Evolutionary conservation across 371 early-diverging fungal genomes (phyloP), one percentile per base, ranked within the genome.

Genomic region (Sporodiniella umbellata): DNA sequence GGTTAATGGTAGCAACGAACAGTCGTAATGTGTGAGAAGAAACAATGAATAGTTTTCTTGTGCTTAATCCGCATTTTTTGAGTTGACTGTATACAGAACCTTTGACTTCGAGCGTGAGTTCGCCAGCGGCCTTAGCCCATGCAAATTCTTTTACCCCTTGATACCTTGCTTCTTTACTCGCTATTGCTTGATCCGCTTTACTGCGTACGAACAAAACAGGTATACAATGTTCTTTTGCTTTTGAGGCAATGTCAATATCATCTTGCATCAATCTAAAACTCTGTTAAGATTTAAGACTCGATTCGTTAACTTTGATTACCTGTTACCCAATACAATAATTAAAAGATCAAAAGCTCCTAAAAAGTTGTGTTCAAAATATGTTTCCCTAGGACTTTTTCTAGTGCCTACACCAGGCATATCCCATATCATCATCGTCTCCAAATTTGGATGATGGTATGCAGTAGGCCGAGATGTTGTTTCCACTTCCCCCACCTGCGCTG

Each of bases 341-440:
- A 76, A 50, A 12, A 73, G 56, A 60, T 76, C 77, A 59, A 76
- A 76, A 3, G 73, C 71, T 48, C 59, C 64, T 14, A 76, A 50
- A 48, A 62, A 72, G 17, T 76, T 72, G n/a, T 70, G 62, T 25
- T 76, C 64, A 23, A 76, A 76, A 54, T 76, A 76, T 0, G 73
- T 73, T 8, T 68, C 67, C 21, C 63, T 60, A 1, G 64, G 63
- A 45, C 72, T 68, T 33, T 57, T 56, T 43, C 51, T 50, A 12
- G 77, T 76, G 4, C 71, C 71, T 11, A 71, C 73, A 10, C 73
- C 77, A 14, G 77, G 77, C 68, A 76, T 68, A 59, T 76, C 77
- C 77, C 77, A 76, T 25, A 76, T 53, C 12, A 70, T 48, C 71
- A 76, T 65, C 2, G 58, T 53, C 1, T 57, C 51, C 22, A 76